Conservation (phyloP, 768 basidiomycete species). For the Psilocybe cyanescens region DNA sequence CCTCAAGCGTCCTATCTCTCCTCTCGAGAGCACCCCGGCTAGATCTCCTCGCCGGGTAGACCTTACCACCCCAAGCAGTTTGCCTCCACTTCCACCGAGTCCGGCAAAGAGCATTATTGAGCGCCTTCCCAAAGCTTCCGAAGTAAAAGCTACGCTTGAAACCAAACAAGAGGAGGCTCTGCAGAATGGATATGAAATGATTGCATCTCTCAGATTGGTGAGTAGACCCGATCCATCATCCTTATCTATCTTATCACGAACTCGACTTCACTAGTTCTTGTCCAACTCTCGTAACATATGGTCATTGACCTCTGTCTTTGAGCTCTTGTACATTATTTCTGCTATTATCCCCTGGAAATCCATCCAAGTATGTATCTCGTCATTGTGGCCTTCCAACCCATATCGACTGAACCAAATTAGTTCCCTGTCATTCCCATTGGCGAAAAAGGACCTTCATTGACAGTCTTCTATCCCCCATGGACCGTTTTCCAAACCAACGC, state of each 20-base stretch:
- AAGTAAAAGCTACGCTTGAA: slow-evolving; percentile 35
- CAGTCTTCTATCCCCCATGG: slow-evolving; percentile 53
- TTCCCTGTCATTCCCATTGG: slow-evolving; percentile 29
- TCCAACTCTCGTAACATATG: slow-evolving; percentile 71
- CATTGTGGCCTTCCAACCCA: neutral
- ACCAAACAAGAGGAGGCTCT: slow-evolving; percentile 39
- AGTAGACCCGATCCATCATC: slow-evolving; percentile 16
- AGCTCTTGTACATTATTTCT: slow-evolving; percentile 56
- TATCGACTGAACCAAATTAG: slow-evolving; percentile 19
- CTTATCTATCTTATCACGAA: slow-evolving; percentile 4
- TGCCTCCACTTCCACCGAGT: slow-evolving; percentile 34
- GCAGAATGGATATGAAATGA: slow-evolving; percentile 37
- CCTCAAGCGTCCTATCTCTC: slow-evolving; percentile 50
- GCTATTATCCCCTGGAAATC: slow-evolving; percentile 57
- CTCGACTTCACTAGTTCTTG: slow-evolving; percentile 46
- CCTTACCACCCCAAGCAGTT: slow-evolving; percentile 38
- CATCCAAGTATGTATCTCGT: slow-evolving; percentile 38
- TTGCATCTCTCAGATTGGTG: slow-evolving; percentile 41
- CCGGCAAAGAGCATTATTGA: slow-evolving; percentile 44
- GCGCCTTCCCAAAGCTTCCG: slow-evolving; percentile 31
- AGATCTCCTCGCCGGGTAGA: slow-evolving; percentile 26
- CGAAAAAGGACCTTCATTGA: slow-evolving; percentile 23
- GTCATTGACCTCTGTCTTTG: slow-evolving; percentile 54
- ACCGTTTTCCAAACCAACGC: slow-evolving; percentile 45
- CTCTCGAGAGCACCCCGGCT: slow-evolving; percentile 30